Base-by-base conservation (phyloP, 2,329 filamentous ascomycete genomes). In the Zopfia rhizophila region DNA sequence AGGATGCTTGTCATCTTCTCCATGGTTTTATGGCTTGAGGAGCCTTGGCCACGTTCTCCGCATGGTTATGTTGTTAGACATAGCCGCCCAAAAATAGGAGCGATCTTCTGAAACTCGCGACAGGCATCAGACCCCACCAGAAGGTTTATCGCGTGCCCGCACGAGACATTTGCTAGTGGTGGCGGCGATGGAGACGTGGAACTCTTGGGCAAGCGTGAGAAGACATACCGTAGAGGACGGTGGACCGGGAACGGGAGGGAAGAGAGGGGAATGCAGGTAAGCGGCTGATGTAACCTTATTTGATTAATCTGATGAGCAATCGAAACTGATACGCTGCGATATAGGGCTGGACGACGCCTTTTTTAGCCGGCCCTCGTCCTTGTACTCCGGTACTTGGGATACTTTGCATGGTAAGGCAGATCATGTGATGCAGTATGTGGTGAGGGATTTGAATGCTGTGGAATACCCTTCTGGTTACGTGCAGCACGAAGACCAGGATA, bases 221-320 rank as follows among this genome's bases (percentile, higher is more conserved):
- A n/a, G n/a, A n/a, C n/a, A n/a, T n/a, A n/a, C n/a, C n/a, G n/a
- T n/a, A n/a, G n/a, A n/a, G 24, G 24, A 27, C 24, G 24, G n/a
- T n/a, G 24, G n/a, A 8, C 24, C 8, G 24, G 48, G 43, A 48
- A 38, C 32, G 38, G 47, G 42, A 31, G 35, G 51, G 42, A 25
- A 29, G 47, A 45, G 52, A 51, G 51, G 58, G 30, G 53, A 30
- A 53, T 59, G 55, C 54, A 61, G 30, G 56, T 52, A 22, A 53
- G 56, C 55, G 57, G 59, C 59, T 63, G 53, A 60, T 61, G 63
- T 63, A 66, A 65, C 63, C 58, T 52, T 47, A 55, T 57, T 59
- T 61, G 59, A 62, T 58, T 57, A 61, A 58, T 48, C 45, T 41
- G 52, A 61, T 60, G 51, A 59, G 50, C 55, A 62, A 52, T 43